Conservation (phyloP, 495 filamentous ascomycete species). For the Durotheca rogersii region DNA sequence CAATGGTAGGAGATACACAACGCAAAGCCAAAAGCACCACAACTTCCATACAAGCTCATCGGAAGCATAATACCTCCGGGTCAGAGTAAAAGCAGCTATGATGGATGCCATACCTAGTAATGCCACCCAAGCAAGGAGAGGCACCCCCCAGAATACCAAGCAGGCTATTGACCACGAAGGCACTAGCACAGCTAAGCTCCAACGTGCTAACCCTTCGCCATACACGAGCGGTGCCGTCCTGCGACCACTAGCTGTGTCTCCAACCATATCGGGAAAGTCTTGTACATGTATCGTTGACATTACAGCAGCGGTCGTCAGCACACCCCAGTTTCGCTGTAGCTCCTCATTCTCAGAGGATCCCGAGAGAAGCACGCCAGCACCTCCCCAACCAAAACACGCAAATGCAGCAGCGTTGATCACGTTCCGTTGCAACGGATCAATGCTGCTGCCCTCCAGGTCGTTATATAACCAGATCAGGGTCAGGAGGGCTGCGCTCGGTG, state of each 20-base stretch:
- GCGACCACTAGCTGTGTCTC: conserved; percentile 43
- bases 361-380: conserved; percentile 2
- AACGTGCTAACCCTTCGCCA: conserved; percentile 42
- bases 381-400: conserved; percentile 34
- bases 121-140: not conserved
- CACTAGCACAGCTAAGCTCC: conserved; percentile 37
- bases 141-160: conserved; percentile 38
- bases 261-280: conserved; percentile 47
- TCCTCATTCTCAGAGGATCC: conserved; percentile 9
- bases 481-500: conserved; percentile 31
- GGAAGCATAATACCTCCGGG: conserved; percentile 18
- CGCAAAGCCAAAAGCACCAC: conserved; percentile 27
- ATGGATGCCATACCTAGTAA: not conserved
- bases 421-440: conserved; percentile 30
- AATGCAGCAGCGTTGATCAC: conserved; percentile 36
- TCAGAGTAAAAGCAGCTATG: conserved; percentile 19
- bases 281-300: conserved; percentile 48
- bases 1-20: conserved; percentile 15
- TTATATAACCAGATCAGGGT: conserved; percentile 39
- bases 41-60: conserved; percentile 24
- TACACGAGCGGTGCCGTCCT: conserved; percentile 43
- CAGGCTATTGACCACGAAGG: conserved; percentile 45
- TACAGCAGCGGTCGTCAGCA: conserved; percentile 41
- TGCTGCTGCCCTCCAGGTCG: conserved; percentile 33
- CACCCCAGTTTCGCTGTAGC: conserved; percentile 38